phyloP scores from a whole-genome alignment of 345 rosid species.

The Sonneratia caseolaris region DNA sequence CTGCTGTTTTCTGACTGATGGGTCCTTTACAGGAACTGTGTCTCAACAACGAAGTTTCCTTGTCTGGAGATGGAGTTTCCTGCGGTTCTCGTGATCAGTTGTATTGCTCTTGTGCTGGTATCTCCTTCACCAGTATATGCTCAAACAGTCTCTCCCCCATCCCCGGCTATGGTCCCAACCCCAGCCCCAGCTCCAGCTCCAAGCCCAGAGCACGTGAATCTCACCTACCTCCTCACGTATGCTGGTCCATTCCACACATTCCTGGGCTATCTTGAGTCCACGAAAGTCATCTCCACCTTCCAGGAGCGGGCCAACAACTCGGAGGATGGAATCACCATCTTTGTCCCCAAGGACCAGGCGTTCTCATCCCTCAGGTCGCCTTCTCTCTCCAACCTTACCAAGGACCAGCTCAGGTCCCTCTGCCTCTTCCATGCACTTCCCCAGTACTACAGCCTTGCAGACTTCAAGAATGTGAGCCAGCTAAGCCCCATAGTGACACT shows the following conservation, averaged over 20 bases:
- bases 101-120: slow-evolving; percentile 23
- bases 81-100: slow-evolving; percentile 19
- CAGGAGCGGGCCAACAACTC: slow-evolving; percentile 90
- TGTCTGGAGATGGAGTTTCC: slow-evolving; percentile 30
- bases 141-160: slow-evolving; percentile 38
- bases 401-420: slow-evolving; percentile 63
- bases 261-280: slow-evolving; percentile 54
- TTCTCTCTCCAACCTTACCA: slow-evolving; percentile 57
- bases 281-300: slow-evolving; percentile 74
- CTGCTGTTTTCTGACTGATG: background rate
- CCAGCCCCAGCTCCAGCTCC: slow-evolving; percentile 88
- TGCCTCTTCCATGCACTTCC: slow-evolving; percentile 80
- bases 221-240: slow-evolving; percentile 60
- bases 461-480: slow-evolving; percentile 76
- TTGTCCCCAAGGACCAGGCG: slow-evolving; percentile 69
- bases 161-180: slow-evolving; percentile 37
- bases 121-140: slow-evolving; percentile 32
- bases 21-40: background rate
- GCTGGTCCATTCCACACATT: slow-evolving; percentile 81
- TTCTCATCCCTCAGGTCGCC: slow-evolving; percentile 59
- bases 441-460: slow-evolving; percentile 54
- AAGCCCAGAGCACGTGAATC: slow-evolving; percentile 51
- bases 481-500: slow-evolving; percentile 47
- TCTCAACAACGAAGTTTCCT: background rate
- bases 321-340: slow-evolving; percentile 71